Base-by-base conservation (phyloP, 2,329 filamentous ascomycete genomes). In the Zarea fungicola region DNA sequence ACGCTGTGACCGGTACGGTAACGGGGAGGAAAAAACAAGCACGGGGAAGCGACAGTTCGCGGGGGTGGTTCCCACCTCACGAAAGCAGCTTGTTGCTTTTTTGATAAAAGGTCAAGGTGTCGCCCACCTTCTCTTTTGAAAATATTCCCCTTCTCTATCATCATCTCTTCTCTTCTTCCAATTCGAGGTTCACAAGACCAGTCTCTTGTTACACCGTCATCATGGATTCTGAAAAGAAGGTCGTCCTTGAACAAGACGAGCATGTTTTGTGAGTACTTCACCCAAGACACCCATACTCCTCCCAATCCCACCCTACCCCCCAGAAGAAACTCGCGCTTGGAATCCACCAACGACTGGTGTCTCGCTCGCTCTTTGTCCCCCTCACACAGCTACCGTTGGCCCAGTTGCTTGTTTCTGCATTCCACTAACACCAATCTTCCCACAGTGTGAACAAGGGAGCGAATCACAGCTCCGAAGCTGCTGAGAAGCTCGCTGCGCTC, bases 401-500 rank as follows among this genome's bases (percentile, higher is more conserved):
- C 13, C 44, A 13, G 4, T 22, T 40, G 36, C 11, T 11, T 16
- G n/a, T 14, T 23, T 39, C n/a, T 18, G 18, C 36, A 16, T 21
- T 32, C n/a, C 34, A 16, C 28, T 36, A 22, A 42, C 7, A 42
- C 31, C 13, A 16, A 13, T 6, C 10, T 18, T 5, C 11, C 16
- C 23, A 28, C 39, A 31, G 39, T 31, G n/a, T n/a, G n/a, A 42
- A 8, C 8, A 29, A 36, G 8, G n/a, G 32, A 26, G 35, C 23
- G 18, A 25, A 16, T 5, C 25, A 26, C 16, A 39, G 19, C 13
- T 44, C 48, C 2, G 48, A 50, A 19, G 40, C 29, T 7, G 43
- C 34, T 11, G n/a, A 45, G 31, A 55, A 53, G 42, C 49, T 55
- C 5, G 44, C 47, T 10, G 48, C 48, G 6, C 48, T 62, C 28